A percentile compares a stretch with the other conserved stretches of the same genome.
phyloP scores from a whole-genome alignment of 2,329 filamentous ascomycete genomes.

The Elsinoe batatas region DNA sequence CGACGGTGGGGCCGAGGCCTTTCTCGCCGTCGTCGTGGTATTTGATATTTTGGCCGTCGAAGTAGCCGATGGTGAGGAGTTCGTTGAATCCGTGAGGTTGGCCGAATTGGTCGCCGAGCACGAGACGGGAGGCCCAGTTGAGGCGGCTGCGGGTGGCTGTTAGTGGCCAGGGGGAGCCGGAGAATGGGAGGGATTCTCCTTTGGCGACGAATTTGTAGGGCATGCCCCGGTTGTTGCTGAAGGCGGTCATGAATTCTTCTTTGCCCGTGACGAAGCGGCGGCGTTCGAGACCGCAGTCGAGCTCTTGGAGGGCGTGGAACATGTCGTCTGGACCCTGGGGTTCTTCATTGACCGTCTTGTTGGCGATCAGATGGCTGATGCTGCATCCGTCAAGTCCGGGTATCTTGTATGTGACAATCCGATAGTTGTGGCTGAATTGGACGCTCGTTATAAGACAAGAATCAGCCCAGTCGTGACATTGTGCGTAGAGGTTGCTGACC shows the following conservation, averaged over 20 bases:
- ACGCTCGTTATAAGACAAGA: slow-evolving; percentile 27
- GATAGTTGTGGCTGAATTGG: slow-evolving; percentile 31
- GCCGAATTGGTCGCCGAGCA: slow-evolving; percentile 22
- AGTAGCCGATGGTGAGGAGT: slow-evolving; percentile 52
- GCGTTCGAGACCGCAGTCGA: slow-evolving; percentile 31
- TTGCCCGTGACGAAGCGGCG: slow-evolving; percentile 16
- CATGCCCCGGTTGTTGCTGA: slow-evolving; percentile 41
- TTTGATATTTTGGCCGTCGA: slow-evolving; percentile 50
- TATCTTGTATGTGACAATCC: slow-evolving; percentile 38
- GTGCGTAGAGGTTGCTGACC: slow-evolving; percentile 26
- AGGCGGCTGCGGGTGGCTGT: slow-evolving; percentile 43
- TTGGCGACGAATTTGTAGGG: slow-evolving; percentile 57
- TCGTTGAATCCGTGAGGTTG: slow-evolving; percentile 49
- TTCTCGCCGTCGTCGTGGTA: slow-evolving; percentile 59
- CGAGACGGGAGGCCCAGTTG: slow-evolving; percentile 45
- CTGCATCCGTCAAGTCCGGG: slow-evolving; percentile 33
- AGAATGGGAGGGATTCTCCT: slow-evolving; percentile 43
- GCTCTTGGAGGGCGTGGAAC: slow-evolving; percentile 39
- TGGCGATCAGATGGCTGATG: slow-evolving; percentile 50
- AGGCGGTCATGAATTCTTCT: slow-evolving; percentile 26
- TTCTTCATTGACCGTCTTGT: slow-evolving; percentile 41
- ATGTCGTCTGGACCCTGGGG: slow-evolving; percentile 51
- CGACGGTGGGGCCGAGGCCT: slow-evolving; percentile 52
- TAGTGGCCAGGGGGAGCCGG: slow-evolving; percentile 38
- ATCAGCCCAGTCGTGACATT: slow-evolving; percentile 24